Evolutionary conservation across 768 basidiomycete species (phyloP), one percentile per base, ranked within the genome.

Genomic region (Rickenella mellea): DNA sequence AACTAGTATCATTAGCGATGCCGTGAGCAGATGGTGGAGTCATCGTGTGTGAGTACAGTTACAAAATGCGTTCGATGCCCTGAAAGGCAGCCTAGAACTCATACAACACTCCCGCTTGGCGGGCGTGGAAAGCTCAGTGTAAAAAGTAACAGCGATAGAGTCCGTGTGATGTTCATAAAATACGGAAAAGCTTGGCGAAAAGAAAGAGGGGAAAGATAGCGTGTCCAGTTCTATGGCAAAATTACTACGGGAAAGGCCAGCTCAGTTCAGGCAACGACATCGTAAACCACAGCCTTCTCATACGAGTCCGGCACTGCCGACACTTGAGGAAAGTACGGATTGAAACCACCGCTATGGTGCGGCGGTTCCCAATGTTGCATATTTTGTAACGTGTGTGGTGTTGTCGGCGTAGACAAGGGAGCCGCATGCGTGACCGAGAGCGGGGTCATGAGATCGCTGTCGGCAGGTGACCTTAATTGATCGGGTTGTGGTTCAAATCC

Each of bases 291-390:
- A 17, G 33, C 33, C 33, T 36, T 36, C 33, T 17, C 33, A 51
- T 74, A 72, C 40, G 78, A 74, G 50, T 69, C 74, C n/a, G n/a
- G n/a, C n/a, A n/a, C n/a, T 39, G 62, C 54, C 6, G 61, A 43
- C 31, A 70, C 61, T 46, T 78, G 65, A 26, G 80, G 74, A 55
- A 84, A 84, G 59, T 84, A 84, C 5, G 82, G 68, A 42, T 78
- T 81, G 60, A 80, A 83, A 25, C 73, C 71, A 11, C 15, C 15
- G 12, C 10, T 17, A 6, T 36, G 33, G 19, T 17, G 33, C 5
- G 29, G 10, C 44, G 71, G 65, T 49, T 67, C 73, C 80, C 79
- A 81, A 59, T 81, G 73, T 49, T 76, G 71, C 29, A 73, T 36
- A 71, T 42, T 74, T 68, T 51, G 73, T 71, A 55, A 65, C 71